A percentile compares a stretch with the other conserved stretches of the same genome.
Conservation (phyloP, 805 yeast species). For the Yarrowia deformans region DNA sequence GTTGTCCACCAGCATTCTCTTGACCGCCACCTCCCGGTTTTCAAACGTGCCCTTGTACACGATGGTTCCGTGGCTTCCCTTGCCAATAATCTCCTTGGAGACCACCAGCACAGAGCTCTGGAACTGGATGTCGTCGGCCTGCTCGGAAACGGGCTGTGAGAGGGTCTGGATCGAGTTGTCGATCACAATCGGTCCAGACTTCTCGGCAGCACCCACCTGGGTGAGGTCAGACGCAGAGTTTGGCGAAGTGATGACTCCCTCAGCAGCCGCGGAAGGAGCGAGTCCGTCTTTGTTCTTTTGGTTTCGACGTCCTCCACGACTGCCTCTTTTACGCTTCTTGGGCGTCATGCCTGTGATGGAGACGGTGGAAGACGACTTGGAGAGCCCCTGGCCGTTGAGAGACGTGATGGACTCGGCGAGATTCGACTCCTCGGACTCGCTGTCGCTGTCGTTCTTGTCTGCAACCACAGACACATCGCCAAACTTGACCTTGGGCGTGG, state of each 20-base stretch:
- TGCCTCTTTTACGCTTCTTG: constrained; percentile 80
- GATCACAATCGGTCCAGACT: constrained; percentile 35
- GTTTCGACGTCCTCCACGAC: constrained; percentile 79
- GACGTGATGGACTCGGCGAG: constrained; percentile 26
- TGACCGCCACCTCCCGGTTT: constrained; percentile 93
- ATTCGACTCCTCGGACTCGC: constrained; percentile 20
- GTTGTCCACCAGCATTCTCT: constrained; percentile 90
- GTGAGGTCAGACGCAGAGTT: constrained; percentile 1
- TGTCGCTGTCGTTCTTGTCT: constrained; percentile 8
- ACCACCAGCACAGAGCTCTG: constrained; percentile 38
- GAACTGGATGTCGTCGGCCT: constrained; percentile 27
- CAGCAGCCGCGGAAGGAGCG: background rate
- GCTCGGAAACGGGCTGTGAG: constrained; percentile 38
- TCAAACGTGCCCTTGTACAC: constrained; percentile 91
- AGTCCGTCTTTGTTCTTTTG: constrained; percentile 22
- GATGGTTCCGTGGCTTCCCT: constrained; percentile 96
- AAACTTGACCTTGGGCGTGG: constrained; percentile 13
- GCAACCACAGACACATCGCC: background rate
- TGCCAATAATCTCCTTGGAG: constrained; percentile 73
- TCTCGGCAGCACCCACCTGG: constrained; percentile 10
- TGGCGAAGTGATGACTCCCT: constrained; percentile 16
- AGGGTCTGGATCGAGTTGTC: constrained; percentile 38
- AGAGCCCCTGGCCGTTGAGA: constrained; percentile 3
- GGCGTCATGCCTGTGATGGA: constrained; percentile 21
- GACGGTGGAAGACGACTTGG: constrained; percentile 8